Base-by-base conservation (phyloP, 192 early-diverging fungal genomes). In the Allomyces macrogynus region DNA sequence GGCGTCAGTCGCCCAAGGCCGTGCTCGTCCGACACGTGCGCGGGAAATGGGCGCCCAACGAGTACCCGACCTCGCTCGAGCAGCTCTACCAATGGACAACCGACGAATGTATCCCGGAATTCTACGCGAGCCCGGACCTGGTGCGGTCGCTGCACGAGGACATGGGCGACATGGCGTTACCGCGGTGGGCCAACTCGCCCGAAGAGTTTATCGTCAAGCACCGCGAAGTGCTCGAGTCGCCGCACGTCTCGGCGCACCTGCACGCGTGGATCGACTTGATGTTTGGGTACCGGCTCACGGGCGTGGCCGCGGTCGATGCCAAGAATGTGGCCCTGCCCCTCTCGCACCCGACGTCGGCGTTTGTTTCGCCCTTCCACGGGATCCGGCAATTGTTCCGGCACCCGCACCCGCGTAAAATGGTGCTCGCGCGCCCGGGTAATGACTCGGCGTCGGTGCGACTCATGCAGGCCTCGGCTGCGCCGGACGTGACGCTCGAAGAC, bases 251-350 rank as follows among this genome's bases (percentile, higher is more conserved):
- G 0, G 68, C 70, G 1, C 77, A 89, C 57, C 66, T 93, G n/a
- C 87, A 93, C 67, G 72, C 82, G 61, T 93, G 91, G 91, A 89
- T 92, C 60, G 89, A 93, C 71, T 70, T 93, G 27, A 91, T 89
- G 0, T 93, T 90, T 80, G 91, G 91, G 24, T 89, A 82, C 67
- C 86, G 87, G 67, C 80, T 92, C 62, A 83, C 83, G 0, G 91
- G 90, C 0, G 81, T 82, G 67, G 82, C 81, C 23, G 88, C 88
- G 1, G 76, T 87, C 8, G 80, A 83, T 23, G 83, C 90, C 2
- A 74, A 86, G 70, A 93, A 93, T 74, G 84, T 93, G 12, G 83
- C 80, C 3, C 66, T 84, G 9, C 80, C 81, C 1, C 67, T 84
- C 60, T 14, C 44, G 25, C 44, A 65, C 60, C 44, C 60, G 18